Evolutionary conservation across 2,329 filamentous ascomycete species (phyloP).

Genomic region (Cordyceps farinosa): DNA sequence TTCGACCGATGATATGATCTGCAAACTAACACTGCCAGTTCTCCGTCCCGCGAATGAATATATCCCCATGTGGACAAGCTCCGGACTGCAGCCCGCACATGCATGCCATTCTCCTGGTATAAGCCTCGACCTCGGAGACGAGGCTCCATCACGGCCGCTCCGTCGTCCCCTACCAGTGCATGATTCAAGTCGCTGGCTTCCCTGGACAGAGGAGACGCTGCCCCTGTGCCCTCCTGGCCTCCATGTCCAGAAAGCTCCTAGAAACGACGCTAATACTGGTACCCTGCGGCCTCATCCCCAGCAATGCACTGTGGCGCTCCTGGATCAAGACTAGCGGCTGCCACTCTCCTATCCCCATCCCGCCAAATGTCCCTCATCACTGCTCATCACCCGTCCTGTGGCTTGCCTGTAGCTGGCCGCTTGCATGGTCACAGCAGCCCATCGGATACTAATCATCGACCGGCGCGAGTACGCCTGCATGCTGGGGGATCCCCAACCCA

Average conservation of each 20-base stretch:
- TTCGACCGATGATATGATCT: background rate
- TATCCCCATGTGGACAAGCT: background rate
- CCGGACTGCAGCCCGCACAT: background rate
- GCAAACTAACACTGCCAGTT: background rate
- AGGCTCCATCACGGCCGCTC: constrained; percentile 1
- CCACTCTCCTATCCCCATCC: background rate
- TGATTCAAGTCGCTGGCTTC: constrained; percentile 2
- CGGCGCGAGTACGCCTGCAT: constrained; percentile 6
- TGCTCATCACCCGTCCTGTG: constrained; percentile 6
- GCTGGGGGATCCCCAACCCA: constrained; percentile 6
- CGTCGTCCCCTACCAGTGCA: background rate
- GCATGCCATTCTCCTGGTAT: background rate
- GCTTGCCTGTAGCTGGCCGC: background rate
- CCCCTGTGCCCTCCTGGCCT: background rate
- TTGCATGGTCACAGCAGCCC: background rate
- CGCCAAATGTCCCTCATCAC: constrained; percentile 2
- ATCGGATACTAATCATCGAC: constrained; percentile 5
- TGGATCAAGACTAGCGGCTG: constrained; percentile 1
- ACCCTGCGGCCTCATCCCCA: constrained; percentile 1
- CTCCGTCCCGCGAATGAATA: background rate
- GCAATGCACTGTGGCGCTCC: constrained; percentile 5
- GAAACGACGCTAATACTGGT: background rate
- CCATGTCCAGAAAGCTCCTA: background rate
- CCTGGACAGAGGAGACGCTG: background rate
- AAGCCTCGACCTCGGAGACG: background rate